Base-by-base conservation (phyloP, 441 rosid genomes). In the Mallotus repandus region DNA sequence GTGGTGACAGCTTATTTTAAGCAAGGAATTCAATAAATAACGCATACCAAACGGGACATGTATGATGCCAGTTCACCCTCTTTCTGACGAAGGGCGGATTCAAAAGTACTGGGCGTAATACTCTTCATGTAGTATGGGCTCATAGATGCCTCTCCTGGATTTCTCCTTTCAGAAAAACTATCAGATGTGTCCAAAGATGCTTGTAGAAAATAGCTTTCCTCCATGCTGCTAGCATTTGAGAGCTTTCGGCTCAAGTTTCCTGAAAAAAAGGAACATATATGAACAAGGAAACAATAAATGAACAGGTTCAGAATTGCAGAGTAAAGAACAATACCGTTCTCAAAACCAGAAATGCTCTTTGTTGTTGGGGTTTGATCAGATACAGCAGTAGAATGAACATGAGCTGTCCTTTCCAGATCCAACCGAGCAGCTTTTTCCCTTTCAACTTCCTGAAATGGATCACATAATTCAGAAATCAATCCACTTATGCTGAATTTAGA, bases 51-150 rank as follows among this genome's bases (percentile, higher is more conserved):
- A 73, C 97, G 99, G 72, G 99, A 91, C 90, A 90, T 88, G 78
- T 93, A 96, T 15, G 98, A 93, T 29, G 97, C 93, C 82, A 96
- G 93, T 84, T 96, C 99, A 32, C 99, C 98, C 87, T 96, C 98
- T 87, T 96, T 96, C 84, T 93, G 98, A 67, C 93, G 94, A 84
- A 93, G 97, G 59, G 97, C 84, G 62, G 96, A 84, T 81, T 96
- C 98, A 84, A 90, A 93, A 79, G 97, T 86, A 84, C 91, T 87
- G 45, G 96, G 91, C 69, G 94, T 96, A 85, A 93, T 87, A 87
- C 94, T 91, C 88, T 88, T 96, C 93, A 91, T 84, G 82, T 83
- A 88, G 86, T 86, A 90, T 14, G 97, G 89, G 84, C 88, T 92
- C 84, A 89, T 68, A 43, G 86, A 83, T 73, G 86, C 84, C 81